Conservation (phyloP, 2,329 filamentous ascomycete species). For the Diaporthe vexans region DNA sequence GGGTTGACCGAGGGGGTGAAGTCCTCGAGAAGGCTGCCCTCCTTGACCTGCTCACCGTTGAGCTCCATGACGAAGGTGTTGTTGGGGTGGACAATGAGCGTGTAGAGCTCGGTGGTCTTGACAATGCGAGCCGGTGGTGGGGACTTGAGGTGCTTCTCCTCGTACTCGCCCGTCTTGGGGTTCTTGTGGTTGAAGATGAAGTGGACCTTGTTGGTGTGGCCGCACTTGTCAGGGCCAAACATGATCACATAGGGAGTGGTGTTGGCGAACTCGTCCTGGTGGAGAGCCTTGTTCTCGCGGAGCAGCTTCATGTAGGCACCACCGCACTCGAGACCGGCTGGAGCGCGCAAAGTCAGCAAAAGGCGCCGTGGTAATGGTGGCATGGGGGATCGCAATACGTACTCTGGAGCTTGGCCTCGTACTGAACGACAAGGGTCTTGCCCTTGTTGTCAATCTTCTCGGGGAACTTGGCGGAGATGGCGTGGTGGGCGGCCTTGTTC, state of each 20-base stretch:
- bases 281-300: constrained; percentile 95
- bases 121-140: constrained; percentile 88
- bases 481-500: constrained; percentile 97
- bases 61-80: constrained; percentile 95
- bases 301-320: constrained; percentile 99
- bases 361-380: neutral
- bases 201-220: constrained; percentile 96
- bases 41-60: constrained; percentile 89
- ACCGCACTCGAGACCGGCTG: constrained; percentile 96
- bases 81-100: constrained; percentile 94
- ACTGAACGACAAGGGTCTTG: constrained; percentile 97
- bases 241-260: constrained; percentile 98
- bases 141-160: constrained; percentile 96
- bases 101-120: constrained; percentile 96
- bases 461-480: constrained; percentile 98
- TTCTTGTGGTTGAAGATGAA: constrained; percentile 99
- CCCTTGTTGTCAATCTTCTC: constrained; percentile 97
- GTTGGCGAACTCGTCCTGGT: constrained; percentile 98
- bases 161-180: constrained; percentile 99
- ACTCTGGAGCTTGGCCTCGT: constrained; percentile 99
- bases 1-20: constrained; percentile 96
- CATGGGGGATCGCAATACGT: constrained; percentile 56
- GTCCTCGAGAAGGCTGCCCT: constrained; percentile 92
- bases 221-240: constrained; percentile 99
- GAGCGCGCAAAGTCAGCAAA: constrained; percentile 35